Percentiles rank a stretch among this genome's conserved stretches.
These are phyloP conservation scores for Fusarium longipes DNA, from an alignment of 2,329 filamentous ascomycete genomes.

Conservation along the genomic window DNA sequence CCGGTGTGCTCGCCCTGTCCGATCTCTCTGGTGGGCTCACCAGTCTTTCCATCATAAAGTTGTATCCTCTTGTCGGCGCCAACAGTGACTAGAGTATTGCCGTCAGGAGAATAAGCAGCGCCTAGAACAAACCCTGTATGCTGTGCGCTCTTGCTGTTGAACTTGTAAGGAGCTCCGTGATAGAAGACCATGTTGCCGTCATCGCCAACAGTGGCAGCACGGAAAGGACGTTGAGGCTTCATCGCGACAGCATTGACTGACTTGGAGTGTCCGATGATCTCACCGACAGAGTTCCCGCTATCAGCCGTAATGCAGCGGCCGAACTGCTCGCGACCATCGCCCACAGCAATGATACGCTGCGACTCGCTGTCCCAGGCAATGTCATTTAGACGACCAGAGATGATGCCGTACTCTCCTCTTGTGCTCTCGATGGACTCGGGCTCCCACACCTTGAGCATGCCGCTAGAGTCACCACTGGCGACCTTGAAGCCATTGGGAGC, in stretches of 20 bases:
- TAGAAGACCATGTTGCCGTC: constrained; percentile 92
- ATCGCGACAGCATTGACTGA: constrained; percentile 92
- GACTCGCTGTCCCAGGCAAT: constrained; percentile 98
- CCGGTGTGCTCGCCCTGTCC: constrained; percentile 89
- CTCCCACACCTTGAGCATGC: constrained; percentile 92
- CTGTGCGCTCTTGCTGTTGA: constrained; percentile 82
- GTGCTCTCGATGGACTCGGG: constrained; percentile 84
- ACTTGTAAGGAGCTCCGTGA: constrained; percentile 95
- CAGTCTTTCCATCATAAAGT: constrained; percentile 96
- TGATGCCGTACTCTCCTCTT: constrained; percentile 94
- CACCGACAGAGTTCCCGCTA: constrained; percentile 94
- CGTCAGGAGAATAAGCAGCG: constrained; percentile 90
- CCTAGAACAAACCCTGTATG: constrained; percentile 93
- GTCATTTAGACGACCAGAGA: constrained; percentile 94
- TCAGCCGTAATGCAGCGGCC: constrained; percentile 95
- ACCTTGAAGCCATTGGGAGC: constrained; percentile 94
- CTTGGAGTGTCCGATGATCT: constrained; percentile 91
- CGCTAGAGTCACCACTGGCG: constrained; percentile 88
- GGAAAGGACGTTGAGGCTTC: constrained; percentile 87
- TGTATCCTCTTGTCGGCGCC: constrained; percentile 94
- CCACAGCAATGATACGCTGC: constrained; percentile 94
- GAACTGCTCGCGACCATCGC: constrained; percentile 92
- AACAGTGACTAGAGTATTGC: constrained; percentile 82
- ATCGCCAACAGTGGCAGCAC: constrained; percentile 91
- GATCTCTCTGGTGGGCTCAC: constrained; percentile 81